Evolutionary conservation across 1,284 basidiomycete species (phyloP).

Genomic region (Hymenochaete sp.): DNA sequence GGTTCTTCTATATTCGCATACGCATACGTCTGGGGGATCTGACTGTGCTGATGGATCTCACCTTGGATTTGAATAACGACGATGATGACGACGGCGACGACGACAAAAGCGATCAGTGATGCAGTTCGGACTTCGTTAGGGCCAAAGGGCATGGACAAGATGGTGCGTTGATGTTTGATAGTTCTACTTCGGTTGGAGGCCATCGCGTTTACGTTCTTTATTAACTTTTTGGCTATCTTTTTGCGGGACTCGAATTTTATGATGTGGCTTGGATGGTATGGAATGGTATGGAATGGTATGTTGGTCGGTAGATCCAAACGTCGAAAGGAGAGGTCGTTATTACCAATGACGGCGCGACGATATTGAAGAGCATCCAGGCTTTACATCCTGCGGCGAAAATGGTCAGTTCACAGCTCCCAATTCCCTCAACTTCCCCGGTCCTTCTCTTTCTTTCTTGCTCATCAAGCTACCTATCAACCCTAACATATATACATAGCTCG

Average conservation of each 20-base stretch:
- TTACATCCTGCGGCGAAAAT: conserved; percentile 98
- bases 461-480: too few relatives aligned
- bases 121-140: conserved; percentile 95
- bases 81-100: too few relatives aligned
- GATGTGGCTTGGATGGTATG: too few relatives aligned
- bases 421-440: not conserved
- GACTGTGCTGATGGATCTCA: too few relatives aligned
- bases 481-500: conserved; percentile 48
- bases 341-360: conserved; percentile 98
- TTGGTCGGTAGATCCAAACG: conserved; percentile 99
- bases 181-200: too few relatives aligned
- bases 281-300: too few relatives aligned
- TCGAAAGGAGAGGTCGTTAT: conserved; percentile 94
- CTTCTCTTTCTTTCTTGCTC: conserved; percentile 5
- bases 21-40: too few relatives aligned
- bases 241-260: too few relatives aligned
- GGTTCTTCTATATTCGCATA: conserved; percentile 19
- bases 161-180: conserved; percentile 53
- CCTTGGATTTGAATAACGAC: too few relatives aligned
- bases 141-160: conserved; percentile 99
- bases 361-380: conserved; percentile 95
- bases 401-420: conserved; percentile 38
- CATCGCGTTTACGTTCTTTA: too few relatives aligned
- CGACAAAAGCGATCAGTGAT: conserved; percentile 83
- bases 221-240: too few relatives aligned